A percentile compares a stretch with the other conserved stretches of the same genome.
phyloP scores from a whole-genome alignment of 2,329 filamentous ascomycete genomes.

The Exophiala oligosperma region DNA sequence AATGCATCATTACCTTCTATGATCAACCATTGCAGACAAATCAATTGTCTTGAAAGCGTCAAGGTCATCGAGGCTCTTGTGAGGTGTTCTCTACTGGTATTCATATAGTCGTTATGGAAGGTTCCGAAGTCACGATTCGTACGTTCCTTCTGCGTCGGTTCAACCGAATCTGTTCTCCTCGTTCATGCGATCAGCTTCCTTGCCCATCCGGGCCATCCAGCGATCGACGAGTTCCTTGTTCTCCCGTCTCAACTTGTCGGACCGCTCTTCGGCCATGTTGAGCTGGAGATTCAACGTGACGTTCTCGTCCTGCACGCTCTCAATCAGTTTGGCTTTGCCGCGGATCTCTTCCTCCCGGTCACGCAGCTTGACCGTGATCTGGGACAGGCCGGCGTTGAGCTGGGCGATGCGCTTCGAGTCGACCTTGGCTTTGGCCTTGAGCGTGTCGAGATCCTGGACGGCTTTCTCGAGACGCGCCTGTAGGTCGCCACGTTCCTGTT shows the following conservation, averaged over 20 bases:
- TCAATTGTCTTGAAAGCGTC: no score
- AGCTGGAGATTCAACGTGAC: conserved; percentile 84
- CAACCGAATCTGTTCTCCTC: conserved; percentile 43
- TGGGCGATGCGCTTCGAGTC: conserved; percentile 63
- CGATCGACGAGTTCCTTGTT: conserved; percentile 87
- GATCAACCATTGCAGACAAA: no score
- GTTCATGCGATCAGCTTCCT: conserved; percentile 89
- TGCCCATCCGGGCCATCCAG: conserved; percentile 85
- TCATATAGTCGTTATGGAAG: no score
- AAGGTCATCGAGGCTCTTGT: background rate
- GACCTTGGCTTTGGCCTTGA: conserved; percentile 61
- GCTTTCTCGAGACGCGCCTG: conserved; percentile 63
- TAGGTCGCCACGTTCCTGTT: conserved; percentile 70
- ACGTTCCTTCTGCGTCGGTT: background rate
- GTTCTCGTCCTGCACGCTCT: conserved; percentile 91
- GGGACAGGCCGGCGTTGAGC: conserved; percentile 62
- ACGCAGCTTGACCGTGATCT: conserved; percentile 65
- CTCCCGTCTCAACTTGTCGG: conserved; percentile 71
- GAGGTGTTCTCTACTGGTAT: no score
- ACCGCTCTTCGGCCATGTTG: conserved; percentile 77
- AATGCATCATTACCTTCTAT: no score
- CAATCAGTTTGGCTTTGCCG: conserved; percentile 79
- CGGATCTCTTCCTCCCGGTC: conserved; percentile 84
- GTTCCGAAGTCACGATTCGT: no score
- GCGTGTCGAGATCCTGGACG: conserved; percentile 62